A percentile compares a stretch with the other conserved stretches of the same genome.
phyloP scores from a whole-genome alignment of 331 rosid species.

The Pyracantha coccinea region DNA sequence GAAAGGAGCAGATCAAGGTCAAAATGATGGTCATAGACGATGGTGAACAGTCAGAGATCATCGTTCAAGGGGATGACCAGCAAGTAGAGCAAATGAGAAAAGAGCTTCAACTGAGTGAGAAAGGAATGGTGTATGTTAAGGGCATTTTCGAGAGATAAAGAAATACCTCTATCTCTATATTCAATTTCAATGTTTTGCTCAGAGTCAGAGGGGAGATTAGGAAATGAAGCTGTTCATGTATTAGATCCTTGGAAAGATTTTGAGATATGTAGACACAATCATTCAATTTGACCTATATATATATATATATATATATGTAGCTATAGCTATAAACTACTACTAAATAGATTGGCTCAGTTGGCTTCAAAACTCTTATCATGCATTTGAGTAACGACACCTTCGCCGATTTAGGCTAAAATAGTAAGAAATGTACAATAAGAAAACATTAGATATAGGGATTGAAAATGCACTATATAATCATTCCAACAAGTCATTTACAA shows the following conservation, averaged over 20 bases:
- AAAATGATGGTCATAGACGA: conserved; percentile 54
- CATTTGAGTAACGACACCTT: too few relatives aligned
- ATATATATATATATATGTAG: too few relatives aligned
- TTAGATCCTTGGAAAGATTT: not conserved
- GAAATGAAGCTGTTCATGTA: not conserved
- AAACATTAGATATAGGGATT: too few relatives aligned
- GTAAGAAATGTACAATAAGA: too few relatives aligned
- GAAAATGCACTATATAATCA: too few relatives aligned
- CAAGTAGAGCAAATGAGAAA: conserved; percentile 78
- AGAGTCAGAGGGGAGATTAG: not conserved
- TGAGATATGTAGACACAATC: not conserved
- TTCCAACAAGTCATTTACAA: too few relatives aligned
- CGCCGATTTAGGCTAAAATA: too few relatives aligned
- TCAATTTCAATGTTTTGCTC: not conserved
- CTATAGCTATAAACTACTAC: not conserved
- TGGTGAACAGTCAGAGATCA: conserved; percentile 41
- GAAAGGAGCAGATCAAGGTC: conserved; percentile 80
- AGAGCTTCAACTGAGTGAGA: conserved; percentile 68
- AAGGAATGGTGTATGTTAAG: conserved; percentile 62
- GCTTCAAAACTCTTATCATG: not conserved
- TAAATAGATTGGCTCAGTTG: not conserved
- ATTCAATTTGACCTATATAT: not conserved
- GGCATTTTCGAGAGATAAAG: conserved; percentile 46
- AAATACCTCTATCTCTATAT: not conserved
- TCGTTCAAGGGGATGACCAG: conserved; percentile 87